phyloP scores from a whole-genome alignment of 116 monocot genomes.

The Dioscorea cayenensis region DNA sequence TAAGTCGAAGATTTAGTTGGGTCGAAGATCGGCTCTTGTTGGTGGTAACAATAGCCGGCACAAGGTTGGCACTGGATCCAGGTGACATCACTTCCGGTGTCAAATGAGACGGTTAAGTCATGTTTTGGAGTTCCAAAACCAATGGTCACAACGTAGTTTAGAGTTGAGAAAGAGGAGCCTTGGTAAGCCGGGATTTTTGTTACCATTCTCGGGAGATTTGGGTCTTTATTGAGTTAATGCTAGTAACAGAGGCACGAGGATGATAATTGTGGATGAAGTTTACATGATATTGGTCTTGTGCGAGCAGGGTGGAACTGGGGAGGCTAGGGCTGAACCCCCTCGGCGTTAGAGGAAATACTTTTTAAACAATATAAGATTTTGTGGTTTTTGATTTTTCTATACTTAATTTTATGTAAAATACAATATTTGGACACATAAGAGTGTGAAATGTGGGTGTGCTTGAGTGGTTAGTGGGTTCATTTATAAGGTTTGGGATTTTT shows the following conservation, averaged over 20 bases:
- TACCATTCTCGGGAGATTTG: not conserved
- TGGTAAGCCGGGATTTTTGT: slow-evolving; percentile 5
- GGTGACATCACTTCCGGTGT: slow-evolving; percentile 85
- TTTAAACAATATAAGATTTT: no score
- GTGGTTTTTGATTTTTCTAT: no score
- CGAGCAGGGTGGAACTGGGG: no score
- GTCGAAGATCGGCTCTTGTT: slow-evolving; percentile 63
- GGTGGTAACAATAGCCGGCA: slow-evolving; percentile 40
- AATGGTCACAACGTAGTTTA: slow-evolving; percentile 61
- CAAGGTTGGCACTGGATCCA: slow-evolving; percentile 94
- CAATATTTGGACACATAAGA: no score
- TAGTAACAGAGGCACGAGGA: slow-evolving; percentile 4
- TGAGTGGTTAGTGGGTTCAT: no score
- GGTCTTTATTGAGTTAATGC: not conserved
- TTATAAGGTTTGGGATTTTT: no score
- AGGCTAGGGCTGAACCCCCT: no score
- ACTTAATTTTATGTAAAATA: no score
- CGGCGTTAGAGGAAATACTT: no score
- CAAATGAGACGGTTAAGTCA: slow-evolving; percentile 44
- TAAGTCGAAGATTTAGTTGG: slow-evolving; percentile 68
- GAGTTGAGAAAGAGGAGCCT: slow-evolving; percentile 36
- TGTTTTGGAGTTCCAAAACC: slow-evolving; percentile 60
- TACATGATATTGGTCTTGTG: slow-evolving; percentile 42
- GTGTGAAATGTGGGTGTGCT: no score
- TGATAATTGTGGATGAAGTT: slow-evolving; percentile 23